Evolutionary conservation across 306 rosid species (phyloP).

Genomic region (Cercis canadensis): DNA sequence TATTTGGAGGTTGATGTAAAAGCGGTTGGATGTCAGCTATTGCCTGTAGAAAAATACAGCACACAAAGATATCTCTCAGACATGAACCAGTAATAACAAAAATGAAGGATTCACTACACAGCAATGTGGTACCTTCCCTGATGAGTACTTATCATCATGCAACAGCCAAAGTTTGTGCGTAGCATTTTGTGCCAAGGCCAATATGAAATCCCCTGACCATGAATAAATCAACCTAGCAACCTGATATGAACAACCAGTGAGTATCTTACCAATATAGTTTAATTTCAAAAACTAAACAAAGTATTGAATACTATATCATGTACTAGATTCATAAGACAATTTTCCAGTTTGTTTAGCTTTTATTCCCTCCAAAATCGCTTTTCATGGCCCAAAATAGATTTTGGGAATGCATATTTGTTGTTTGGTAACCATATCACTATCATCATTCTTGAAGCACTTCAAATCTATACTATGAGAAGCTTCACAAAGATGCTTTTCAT

Average conservation of each 20-base stretch:
- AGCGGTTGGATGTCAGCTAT: constrained; percentile 1
- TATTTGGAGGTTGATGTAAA: constrained; percentile 20
- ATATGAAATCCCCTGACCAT: constrained; percentile 20
- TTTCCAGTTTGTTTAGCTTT: neutral
- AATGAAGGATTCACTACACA: constrained; percentile 3
- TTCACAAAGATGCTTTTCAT: no score
- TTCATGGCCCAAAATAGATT: no score
- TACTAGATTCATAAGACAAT: neutral
- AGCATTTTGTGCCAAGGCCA: constrained; percentile 29
- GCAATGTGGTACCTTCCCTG: constrained; percentile 16
- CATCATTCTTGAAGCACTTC: no score
- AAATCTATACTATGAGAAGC: no score
- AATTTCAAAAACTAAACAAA: neutral
- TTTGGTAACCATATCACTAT: no score
- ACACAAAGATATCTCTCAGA: neutral
- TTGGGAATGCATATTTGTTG: no score
- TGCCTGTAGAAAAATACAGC: constrained; percentile 14
- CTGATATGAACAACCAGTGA: neutral
- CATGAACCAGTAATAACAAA: neutral
- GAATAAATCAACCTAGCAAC: constrained; percentile 22
- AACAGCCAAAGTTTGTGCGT: constrained; percentile 23
- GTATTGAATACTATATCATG: neutral
- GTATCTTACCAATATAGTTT: neutral
- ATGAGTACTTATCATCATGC: constrained; percentile 9
- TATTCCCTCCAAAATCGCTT: no score